A percentile compares a stretch with the other conserved stretches of the same genome.
Conservation (phyloP, 257 asterid species). For the Solanum phureja region DNA sequence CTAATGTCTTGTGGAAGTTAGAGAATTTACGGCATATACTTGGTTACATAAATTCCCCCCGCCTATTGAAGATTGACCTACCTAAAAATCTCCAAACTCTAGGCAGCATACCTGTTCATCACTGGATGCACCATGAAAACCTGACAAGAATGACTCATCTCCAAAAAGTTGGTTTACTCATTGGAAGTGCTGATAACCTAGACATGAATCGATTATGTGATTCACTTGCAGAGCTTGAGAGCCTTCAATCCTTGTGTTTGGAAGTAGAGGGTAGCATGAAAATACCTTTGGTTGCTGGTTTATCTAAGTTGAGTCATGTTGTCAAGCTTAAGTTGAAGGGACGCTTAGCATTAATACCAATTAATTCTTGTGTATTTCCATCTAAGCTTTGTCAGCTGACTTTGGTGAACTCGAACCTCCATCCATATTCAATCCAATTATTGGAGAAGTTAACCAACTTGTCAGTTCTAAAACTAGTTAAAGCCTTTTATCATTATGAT, state of each 20-base stretch:
- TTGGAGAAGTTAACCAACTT: conserved; percentile 2
- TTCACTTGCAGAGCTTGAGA: not conserved
- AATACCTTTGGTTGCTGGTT: not conserved
- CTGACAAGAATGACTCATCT: not conserved
- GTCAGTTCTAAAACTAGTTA: not conserved
- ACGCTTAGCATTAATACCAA: not conserved
- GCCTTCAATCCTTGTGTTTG: not conserved
- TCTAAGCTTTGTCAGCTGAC: conserved; percentile 6
- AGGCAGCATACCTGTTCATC: not conserved
- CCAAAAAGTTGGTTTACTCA: not conserved
- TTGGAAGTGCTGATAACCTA: not conserved
- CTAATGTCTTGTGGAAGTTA: conserved; percentile 9
- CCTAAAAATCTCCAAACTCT: conserved; percentile 9
- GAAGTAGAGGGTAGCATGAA: accelerated
- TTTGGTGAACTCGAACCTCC: not conserved
- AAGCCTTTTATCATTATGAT: not conserved
- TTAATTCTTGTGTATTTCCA: not conserved
- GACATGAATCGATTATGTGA: not conserved
- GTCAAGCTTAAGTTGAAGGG: conserved; percentile 4
- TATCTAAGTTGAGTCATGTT: not conserved
- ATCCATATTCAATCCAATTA: not conserved
- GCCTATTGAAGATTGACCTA: not conserved
- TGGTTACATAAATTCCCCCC: not conserved
- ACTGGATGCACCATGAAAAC: not conserved
- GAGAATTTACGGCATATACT: not conserved